Base-by-base conservation (phyloP, 2,329 filamentous ascomycete species). In the Apiospora marii region DNA sequence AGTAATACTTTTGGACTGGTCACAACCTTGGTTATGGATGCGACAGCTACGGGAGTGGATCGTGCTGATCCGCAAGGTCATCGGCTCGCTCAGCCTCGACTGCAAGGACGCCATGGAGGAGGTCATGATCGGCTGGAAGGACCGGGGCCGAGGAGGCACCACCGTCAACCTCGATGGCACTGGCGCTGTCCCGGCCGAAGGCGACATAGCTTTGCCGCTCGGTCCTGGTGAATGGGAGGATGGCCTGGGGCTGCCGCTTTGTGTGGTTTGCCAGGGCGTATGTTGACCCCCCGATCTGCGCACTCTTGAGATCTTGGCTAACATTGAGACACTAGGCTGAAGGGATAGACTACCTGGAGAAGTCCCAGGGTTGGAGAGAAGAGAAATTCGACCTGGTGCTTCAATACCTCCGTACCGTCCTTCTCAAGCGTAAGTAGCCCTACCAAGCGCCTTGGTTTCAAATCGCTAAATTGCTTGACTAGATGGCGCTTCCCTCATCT, bases 321-420 rank as follows among this genome's bases (percentile, higher is more conserved):
- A 80, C 72, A 4, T 48, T 12, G 24, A 22, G 24, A 43, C 48
- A 22, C 27, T 76, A 94, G 92, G 90, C 94, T 19, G 94, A 97
- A 83, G 95, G 94, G 81, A 97, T 98, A 82, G 95, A 98, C 79
- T 89, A 91, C 51, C 83, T 99, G 72, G 96, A 98, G 83, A 94
- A 94, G 81, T 95, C 94, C 69, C 92, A 95, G 73, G 91, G 93
- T 19, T 99, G 96, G 95, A 96, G 95, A 83, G 96, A 99, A 82
- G 94, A 97, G 76, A 93, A 97, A 78, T 99, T 99, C 79, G 96
- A 99, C 81, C 95, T 96, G 76, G 94, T 99, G 61, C 88, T 98
- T 73, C 96, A 99, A 80, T 97, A 95, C 81, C 85, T 99, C 79
- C 91, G 96, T 76, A 98, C 96, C 0, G 91, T 97, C 51, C 85